Evolutionary conservation across 2,329 filamentous ascomycete genomes (phyloP).

Genomic region (Colletotrichum liaoningense): DNA sequence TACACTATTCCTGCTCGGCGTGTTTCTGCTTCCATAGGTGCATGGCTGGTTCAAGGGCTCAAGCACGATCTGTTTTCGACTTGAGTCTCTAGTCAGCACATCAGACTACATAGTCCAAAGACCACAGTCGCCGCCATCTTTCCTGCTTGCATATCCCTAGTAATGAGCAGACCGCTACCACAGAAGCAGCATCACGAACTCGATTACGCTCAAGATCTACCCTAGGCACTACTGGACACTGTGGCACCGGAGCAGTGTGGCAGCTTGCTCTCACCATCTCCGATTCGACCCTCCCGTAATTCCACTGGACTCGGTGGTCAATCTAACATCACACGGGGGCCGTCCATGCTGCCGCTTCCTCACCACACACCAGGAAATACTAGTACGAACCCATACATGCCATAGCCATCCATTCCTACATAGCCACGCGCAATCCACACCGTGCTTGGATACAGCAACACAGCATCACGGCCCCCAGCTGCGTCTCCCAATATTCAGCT

Average conservation of each 20-base stretch:
- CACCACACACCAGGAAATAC: not conserved
- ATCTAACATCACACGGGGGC: not conserved
- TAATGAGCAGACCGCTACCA: no score
- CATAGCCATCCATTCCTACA: not conserved
- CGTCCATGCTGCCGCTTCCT: not conserved
- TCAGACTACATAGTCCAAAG: not conserved
- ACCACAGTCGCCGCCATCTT: not conserved
- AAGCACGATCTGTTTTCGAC: not conserved
- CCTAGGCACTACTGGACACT: not conserved
- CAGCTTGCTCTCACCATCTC: not conserved
- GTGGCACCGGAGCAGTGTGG: not conserved
- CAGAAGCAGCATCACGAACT: not conserved
- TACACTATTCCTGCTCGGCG: not conserved
- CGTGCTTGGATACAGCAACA: not conserved
- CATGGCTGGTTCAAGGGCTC: not conserved
- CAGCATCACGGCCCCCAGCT: not conserved
- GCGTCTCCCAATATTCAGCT: not conserved
- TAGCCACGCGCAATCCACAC: not conserved
- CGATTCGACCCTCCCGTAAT: not conserved
- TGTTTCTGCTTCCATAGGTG: conserved; percentile 4
- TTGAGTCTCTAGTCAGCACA: not conserved
- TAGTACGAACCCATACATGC: not conserved
- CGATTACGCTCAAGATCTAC: not conserved
- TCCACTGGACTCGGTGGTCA: not conserved
- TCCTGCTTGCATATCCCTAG: not conserved